A percentile compares a stretch with the other conserved stretches of the same genome.
phyloP scores from a whole-genome alignment of 192 early-diverging fungal species.

The Entomortierella chlamydospora region DNA sequence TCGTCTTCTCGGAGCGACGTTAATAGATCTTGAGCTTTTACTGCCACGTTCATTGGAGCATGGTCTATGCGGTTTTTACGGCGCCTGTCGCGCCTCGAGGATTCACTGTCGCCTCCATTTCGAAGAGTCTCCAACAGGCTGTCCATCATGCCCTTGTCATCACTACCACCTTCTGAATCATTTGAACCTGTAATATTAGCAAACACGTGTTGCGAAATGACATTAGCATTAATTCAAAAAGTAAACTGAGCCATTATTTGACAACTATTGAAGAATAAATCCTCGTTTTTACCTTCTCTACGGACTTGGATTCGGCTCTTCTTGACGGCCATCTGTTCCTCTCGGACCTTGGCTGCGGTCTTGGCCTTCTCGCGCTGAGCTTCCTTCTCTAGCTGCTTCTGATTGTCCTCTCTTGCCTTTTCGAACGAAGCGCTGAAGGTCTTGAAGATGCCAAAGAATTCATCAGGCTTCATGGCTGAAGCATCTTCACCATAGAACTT shows the following conservation, averaged over 20 bases:
- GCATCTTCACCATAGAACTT: constrained; percentile 81
- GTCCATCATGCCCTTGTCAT: constrained; percentile 83
- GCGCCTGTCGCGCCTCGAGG: constrained; percentile 36
- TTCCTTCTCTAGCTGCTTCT: constrained; percentile 60
- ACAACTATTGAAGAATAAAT: no score
- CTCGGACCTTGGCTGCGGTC: constrained; percentile 38
- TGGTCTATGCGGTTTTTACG: constrained; percentile 41
- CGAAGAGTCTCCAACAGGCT: constrained; percentile 80
- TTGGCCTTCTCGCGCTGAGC: constrained; percentile 40
- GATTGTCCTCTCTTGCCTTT: constrained; percentile 66
- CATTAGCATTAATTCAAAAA: not conserved
- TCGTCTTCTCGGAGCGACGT: constrained; percentile 37
- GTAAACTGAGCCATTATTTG: not conserved
- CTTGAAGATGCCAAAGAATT: constrained; percentile 90
- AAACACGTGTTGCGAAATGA: not conserved
- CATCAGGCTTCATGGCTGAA: constrained; percentile 77
- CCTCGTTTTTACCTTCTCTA: constrained; percentile 48
- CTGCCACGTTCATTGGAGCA: not conserved
- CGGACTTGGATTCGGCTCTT: constrained; percentile 33
- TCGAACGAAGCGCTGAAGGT: constrained; percentile 82
- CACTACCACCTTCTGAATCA: constrained; percentile 51
- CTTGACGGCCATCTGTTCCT: constrained; percentile 51
- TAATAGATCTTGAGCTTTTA: constrained; percentile 43
- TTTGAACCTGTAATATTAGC: constrained; percentile 15
- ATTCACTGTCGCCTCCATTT: constrained; percentile 68